A percentile compares a stretch with the other conserved stretches of the same genome.
These are phyloP conservation scores for Cystofilobasidium ferigula DNA, from an alignment of 768 basidiomycete genomes.

Conservation along the genomic window DNA sequence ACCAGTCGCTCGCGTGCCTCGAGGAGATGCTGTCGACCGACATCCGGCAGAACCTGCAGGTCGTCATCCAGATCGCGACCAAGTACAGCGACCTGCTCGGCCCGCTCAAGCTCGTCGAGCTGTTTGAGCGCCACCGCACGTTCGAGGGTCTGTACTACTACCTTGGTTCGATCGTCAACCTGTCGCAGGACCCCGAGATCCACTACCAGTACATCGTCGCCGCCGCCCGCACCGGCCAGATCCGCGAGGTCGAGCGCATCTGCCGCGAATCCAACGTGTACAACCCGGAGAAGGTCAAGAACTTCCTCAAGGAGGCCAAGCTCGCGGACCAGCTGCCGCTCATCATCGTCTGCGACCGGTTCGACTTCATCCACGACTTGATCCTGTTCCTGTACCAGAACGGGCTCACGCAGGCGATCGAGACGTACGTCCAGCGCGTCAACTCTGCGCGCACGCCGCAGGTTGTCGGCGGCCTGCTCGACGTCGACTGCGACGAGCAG, in stretches of 20 bases:
- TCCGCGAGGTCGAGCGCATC: constrained; percentile 97
- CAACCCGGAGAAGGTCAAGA: constrained; percentile 99
- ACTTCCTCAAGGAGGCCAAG: constrained; percentile 64
- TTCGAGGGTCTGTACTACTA: constrained; percentile 99
- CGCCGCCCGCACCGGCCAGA: constrained; percentile 92
- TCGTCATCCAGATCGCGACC: constrained; percentile 93
- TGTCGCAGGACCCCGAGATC: constrained; percentile 90
- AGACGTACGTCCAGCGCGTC: constrained; percentile 98
- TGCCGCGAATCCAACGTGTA: constrained; percentile 94
- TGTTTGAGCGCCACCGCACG: constrained; percentile 96
- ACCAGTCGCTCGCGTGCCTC: constrained; percentile 90
- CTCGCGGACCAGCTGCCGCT: constrained; percentile 91
- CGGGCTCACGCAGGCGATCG: constrained; percentile 89
- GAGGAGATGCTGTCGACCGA: constrained; percentile 95
- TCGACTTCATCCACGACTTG: constrained; percentile 98
- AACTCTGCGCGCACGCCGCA: constrained; percentile 95
- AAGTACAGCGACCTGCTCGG: constrained; percentile 98
- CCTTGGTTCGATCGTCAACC: constrained; percentile 92
- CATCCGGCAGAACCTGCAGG: constrained; percentile 92
- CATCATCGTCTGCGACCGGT: constrained; percentile 99
- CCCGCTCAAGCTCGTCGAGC: constrained; percentile 91
- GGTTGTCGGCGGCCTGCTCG: constrained; percentile 88
- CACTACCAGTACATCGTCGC: constrained; percentile 99
- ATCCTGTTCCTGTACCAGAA: constrained; percentile 98
- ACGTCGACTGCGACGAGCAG: constrained; percentile 93